phyloP scores from a whole-genome alignment of 148 eudicot species.

The Heliosperma pusillum region DNA sequence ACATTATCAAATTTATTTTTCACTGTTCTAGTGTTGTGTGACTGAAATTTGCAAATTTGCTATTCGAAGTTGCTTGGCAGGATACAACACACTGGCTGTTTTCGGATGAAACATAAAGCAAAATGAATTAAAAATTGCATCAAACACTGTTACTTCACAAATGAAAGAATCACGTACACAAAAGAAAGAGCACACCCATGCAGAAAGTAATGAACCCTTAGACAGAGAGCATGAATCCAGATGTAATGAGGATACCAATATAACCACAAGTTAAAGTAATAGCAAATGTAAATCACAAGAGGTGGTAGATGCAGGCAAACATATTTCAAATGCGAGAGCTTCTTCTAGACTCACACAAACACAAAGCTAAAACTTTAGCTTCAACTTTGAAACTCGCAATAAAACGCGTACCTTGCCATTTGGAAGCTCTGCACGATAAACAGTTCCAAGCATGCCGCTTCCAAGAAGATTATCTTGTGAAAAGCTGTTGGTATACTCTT shows the following conservation, averaged over 20 bases:
- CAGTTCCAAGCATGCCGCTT: slow-evolving; percentile 89
- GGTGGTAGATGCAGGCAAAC: not conserved
- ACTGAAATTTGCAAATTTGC: too few species aligned
- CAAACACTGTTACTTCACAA: too few species aligned
- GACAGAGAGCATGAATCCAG: too few species aligned
- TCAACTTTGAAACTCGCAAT: not conserved
- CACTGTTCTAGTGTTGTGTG: too few species aligned
- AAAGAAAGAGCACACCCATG: not conserved
- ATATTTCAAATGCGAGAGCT: not conserved
- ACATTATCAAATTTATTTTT: too few species aligned
- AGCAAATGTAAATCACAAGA: not conserved
- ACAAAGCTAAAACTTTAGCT: slow-evolving; percentile 7
- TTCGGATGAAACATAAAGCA: too few species aligned
- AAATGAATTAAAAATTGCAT: too few species aligned
- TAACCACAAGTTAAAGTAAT: not conserved
- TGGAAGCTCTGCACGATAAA: slow-evolving; percentile 76
- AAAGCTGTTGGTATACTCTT: slow-evolving; percentile 90
- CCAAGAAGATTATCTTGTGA: slow-evolving; percentile 88
- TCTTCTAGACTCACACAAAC: not conserved
- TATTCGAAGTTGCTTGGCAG: too few species aligned
- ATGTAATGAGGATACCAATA: too few species aligned
- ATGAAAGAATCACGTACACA: not conserved
- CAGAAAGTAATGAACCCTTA: too few species aligned
- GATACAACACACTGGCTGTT: too few species aligned
- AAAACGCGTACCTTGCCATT: slow-evolving; percentile 59